phyloP scores from a whole-genome alignment of 2,329 filamentous ascomycete genomes.

The Thelonectria discophora region DNA sequence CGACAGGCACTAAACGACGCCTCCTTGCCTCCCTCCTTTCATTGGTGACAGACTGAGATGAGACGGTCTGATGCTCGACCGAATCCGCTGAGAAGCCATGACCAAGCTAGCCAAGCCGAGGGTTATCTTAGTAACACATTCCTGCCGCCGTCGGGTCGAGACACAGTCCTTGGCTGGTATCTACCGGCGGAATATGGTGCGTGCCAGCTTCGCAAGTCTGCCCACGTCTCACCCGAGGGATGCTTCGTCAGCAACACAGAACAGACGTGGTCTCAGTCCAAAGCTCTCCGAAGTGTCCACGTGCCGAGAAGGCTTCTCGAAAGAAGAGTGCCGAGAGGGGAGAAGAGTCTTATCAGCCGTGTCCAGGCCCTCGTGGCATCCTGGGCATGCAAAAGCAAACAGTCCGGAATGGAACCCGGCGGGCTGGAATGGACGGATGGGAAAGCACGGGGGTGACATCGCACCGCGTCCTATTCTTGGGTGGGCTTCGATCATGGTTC shows the following conservation, averaged over 20 bases:
- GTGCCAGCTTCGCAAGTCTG: constrained; percentile 10
- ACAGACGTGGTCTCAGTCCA: constrained; percentile 23
- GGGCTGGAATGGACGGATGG: constrained; percentile 20
- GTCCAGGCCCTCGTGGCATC: constrained; percentile 25
- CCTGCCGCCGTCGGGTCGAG: constrained; percentile 6
- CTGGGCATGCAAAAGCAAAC: constrained; percentile 25
- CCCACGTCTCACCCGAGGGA: constrained; percentile 18
- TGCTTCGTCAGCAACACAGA: constrained; percentile 24
- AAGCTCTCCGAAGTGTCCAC: constrained; percentile 24
- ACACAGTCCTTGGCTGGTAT: neutral
- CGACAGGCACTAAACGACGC: constrained; percentile 6
- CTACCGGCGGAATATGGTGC: constrained; percentile 1
- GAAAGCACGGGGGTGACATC: constrained; percentile 14
- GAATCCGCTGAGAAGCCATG: constrained; percentile 18
- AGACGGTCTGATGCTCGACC: constrained; percentile 12
- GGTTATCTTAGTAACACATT: constrained; percentile 22
- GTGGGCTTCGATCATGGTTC: constrained; percentile 11
- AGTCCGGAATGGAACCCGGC: constrained; percentile 23
- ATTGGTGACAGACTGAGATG: constrained; percentile 19
- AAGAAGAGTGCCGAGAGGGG: constrained; percentile 26
- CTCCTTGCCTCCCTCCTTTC: constrained; percentile 1
- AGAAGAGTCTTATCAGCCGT: constrained; percentile 19
- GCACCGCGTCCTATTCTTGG: constrained; percentile 23
- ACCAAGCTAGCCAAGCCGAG: constrained; percentile 23
- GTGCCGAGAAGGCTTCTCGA: constrained; percentile 35